Evolutionary conservation across 805 yeast species (phyloP), one percentile per base, ranked within the genome.

Genomic region (Wickerhamomyces chambardii): DNA sequence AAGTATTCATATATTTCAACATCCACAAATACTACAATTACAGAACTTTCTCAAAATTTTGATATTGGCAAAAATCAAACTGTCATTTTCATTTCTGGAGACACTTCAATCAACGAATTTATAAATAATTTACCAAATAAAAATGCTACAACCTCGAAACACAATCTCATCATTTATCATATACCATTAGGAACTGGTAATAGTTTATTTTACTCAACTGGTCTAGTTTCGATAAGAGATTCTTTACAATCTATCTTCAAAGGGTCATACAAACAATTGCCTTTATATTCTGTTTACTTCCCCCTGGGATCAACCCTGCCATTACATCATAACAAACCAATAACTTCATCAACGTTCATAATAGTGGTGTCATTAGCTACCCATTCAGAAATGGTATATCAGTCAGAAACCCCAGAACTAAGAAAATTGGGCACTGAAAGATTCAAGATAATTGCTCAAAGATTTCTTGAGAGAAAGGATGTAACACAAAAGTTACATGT

Each of bases 121-220:
- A 46, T 85, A 36, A 87, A 87, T 51, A 62, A 55, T 15, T 51
- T 69, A 19, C 49, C 44, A 5, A 17, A 27, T n/a, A n/a, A n/a
- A n/a, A 22, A 6, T 24, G 6, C 27, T 15, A n/a, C 12, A 42
- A 11, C 43, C 14, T 9, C 26, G 36, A 6, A 17, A 5, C 34
- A n/a, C 18, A 17, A 33, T 2, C 22, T 61, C 8, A 38, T 43
- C 26, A 30, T 63, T 5, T 37, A 51, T 2, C 49, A 58, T 1
- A 53, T 89, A 14, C 95, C 96, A 0, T 64, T 77, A 39, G 97
- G 97, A 2, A 81, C 95, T 1, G 97, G 95, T 0, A 89, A 89
- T 53, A 87, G 95, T 2, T 62, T 85, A 39, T 72, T 84, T 2
- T 68, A 71, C 17, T 79, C 95, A 0, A 44, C 78, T 3, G 76